phyloP scores from a whole-genome alignment of 1,284 basidiomycete species.

The Coniferiporia sulphurascens region DNA sequence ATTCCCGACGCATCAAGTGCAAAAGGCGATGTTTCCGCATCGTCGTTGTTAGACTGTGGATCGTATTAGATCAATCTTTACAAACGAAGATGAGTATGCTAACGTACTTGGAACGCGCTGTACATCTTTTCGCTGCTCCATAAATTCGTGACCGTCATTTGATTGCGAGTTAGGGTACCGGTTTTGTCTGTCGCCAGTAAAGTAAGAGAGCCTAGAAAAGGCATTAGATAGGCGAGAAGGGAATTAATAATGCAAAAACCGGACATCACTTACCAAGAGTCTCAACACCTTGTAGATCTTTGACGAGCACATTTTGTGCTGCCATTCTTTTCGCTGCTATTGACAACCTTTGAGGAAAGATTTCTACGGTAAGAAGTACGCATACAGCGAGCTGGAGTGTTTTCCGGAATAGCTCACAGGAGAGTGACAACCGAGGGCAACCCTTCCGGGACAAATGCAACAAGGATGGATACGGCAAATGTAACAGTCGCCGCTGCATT shows the following conservation, averaged over 20 bases:
- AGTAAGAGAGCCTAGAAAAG: slow-evolving; percentile 38
- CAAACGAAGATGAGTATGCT: not conserved
- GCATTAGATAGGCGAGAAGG: not conserved
- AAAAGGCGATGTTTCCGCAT: slow-evolving; percentile 45
- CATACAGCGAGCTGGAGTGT: too few relatives aligned
- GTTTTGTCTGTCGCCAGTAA: slow-evolving; percentile 73
- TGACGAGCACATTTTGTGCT: slow-evolving; percentile 64
- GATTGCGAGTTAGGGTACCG: slow-evolving; percentile 68
- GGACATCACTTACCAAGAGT: slow-evolving; percentile 43
- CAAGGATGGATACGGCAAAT: slow-evolving; percentile 64
- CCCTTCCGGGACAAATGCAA: slow-evolving; percentile 70
- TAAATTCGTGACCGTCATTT: slow-evolving; percentile 67
- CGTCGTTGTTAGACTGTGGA: slow-evolving; percentile 58
- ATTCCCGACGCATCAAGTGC: slow-evolving; percentile 49
- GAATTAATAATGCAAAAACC: slow-evolving; percentile 27
- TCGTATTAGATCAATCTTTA: not conserved
- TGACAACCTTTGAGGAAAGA: slow-evolving; percentile 37
- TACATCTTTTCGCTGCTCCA: slow-evolving; percentile 59
- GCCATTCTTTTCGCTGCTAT: slow-evolving; percentile 73
- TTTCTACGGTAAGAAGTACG: not conserved
- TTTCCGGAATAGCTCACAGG: slow-evolving; percentile 28
- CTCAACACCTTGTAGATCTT: slow-evolving; percentile 66
- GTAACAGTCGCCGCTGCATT: slow-evolving; percentile 56
- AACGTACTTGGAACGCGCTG: slow-evolving; percentile 51
- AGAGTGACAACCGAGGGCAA: slow-evolving; percentile 68